Evolutionary conservation across 306 rosid genomes (phyloP), one percentile per base, ranked within the genome.

Genomic region (Cicer cuneatum): DNA sequence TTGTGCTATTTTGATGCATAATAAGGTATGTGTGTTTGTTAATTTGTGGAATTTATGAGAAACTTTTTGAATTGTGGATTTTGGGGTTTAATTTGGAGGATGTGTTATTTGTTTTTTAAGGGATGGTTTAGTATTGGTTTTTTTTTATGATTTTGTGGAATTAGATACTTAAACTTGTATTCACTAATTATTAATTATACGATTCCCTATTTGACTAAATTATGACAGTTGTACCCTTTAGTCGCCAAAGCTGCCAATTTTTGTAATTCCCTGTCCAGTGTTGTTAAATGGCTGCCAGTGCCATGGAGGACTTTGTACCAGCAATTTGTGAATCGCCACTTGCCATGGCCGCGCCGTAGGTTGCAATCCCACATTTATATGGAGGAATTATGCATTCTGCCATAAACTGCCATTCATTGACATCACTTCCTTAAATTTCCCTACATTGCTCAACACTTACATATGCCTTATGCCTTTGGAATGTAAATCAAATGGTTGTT

Each of bases 1-100:
- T 8, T 94, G 97, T 69, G 93, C 99, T 3, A 94, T 94, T 82
- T 77, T 94, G 89, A 94, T 94, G 99, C 99, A 94, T 29, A 94
- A 94, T 74, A 94, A 94, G 96, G 99, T 93, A 45, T 43, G 1
- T 3, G 3, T 48, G n/a, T 29, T 29, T 62, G 11, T 3, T 71
- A 1, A 12, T 66, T 72, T 7, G 10, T 37, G 48, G 15, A 45
- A 8, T 68, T 29, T 8, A 8, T 33, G 3, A 4, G 6, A 11
- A 13, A 2, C 0, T 0, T 4, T 38, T 43, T 0, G 3, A 18
- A 62, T 57, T 4, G 8, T 61, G 10, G 39, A 29, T 40, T 24
- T n/a, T 35, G 29, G 66, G 78, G 65, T 67, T 46, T 71, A 13
- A 14, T 45, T 53, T 53, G 18, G 10, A 16, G 51, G 46, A 16